Evolutionary conservation across 2,329 filamentous ascomycete genomes (phyloP), one percentile per base, ranked within the genome.

Genomic region (Stachybotrys chartarum): DNA sequence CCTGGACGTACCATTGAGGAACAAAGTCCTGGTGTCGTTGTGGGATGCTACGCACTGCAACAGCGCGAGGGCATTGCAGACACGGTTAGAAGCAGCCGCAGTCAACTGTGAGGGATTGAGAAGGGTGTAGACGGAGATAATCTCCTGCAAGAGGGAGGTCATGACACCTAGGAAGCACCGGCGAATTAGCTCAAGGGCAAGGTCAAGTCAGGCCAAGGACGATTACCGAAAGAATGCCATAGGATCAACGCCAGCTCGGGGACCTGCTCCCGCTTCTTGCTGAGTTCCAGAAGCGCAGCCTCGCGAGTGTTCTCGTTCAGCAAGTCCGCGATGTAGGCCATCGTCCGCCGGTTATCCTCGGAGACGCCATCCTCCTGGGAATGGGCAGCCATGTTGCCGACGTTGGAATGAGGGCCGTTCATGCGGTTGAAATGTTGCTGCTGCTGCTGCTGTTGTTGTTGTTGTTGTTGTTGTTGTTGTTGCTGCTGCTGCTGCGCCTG

Each of bases 191-290:
- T 30, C 56, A 18, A 39, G 17, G 53, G 50, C 57, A 49, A 52
- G 31, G 57, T 58, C 50, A 46, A 56, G 45, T 47, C 56, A 51
- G 50, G 42, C 32, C 45, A n/a, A n/a, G 18, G 45, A 10, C 10
- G 45, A 84, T 61, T 83, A 96, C 93, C 94, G 68, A 97, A 97
- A 4, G 93, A 97, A 73, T 99, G 94, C 94, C 94, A 99, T 59
- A 99, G 79, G 58, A 99, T 96, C 65, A 99, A 78, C 50, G 94
- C 94, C 57, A 99, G 79, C 76, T 99, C 94, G 0, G 94, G 93
- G 16, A 99, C 94, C 73, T 97, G 94, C 74, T 99, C 94, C 56
- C 94, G 81, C 82, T 99, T 99, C 80, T 99, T 99, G 76, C 93
- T 97, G 53, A 99, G 81, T 73, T 99, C 94, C 67, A 99, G 81